These are phyloP conservation scores for Fusarium sp. DNA, from an alignment of 2,329 filamentous ascomycete species.

Conservation along the genomic window DNA sequence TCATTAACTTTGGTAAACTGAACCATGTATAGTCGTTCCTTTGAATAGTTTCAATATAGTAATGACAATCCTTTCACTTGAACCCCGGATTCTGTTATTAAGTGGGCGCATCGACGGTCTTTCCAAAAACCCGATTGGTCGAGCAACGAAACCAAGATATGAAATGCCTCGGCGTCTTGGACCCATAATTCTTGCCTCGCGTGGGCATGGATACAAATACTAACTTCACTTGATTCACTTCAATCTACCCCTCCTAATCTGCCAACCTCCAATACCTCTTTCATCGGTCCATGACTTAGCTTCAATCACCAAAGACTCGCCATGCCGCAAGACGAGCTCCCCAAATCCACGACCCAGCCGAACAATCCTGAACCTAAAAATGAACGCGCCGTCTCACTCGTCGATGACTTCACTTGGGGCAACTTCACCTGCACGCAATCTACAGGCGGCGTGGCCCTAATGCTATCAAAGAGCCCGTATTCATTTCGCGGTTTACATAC, in stretches of 20 bases:
- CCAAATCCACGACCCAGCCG: background rate
- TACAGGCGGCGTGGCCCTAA: slow-evolving; percentile 2
- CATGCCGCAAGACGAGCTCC: background rate
- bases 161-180: background rate
- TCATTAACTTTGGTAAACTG: background rate
- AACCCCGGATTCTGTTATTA: background rate
- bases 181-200: background rate
- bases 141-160: background rate
- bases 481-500: background rate
- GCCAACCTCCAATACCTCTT: background rate
- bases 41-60: background rate
- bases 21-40: background rate
- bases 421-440: slow-evolving; percentile 6
- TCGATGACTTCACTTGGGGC: slow-evolving; percentile 4
- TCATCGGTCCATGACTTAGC: background rate
- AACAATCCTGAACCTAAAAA: background rate
- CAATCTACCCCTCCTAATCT: background rate
- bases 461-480: background rate
- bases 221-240: background rate
- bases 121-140: background rate
- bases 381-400: background rate
- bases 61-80: background rate
- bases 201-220: background rate
- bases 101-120: background rate
- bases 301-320: background rate